Evolutionary conservation across 169 alveolate species (phyloP), one percentile per base, ranked within the genome.

Genomic region (Cryptosporidium bovis): DNA sequence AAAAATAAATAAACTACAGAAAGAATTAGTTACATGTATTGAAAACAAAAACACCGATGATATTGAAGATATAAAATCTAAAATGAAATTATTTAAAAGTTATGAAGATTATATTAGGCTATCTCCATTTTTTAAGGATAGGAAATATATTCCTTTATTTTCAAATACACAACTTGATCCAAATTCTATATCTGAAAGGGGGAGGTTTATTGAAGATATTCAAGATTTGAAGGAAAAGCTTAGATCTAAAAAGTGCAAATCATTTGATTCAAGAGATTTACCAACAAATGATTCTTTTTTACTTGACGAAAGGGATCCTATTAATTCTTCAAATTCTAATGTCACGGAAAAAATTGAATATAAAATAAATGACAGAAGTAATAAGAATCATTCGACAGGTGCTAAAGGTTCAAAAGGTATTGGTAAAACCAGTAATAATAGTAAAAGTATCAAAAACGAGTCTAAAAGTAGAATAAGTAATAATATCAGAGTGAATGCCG

Each of bases 91-190:
- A 24, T 60, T 34, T 15, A 60, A 36, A n/a, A 77, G 33, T 18
- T 77, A 60, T 46, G 65, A 77, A 46, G 87, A 77, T 40, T 77
- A 77, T 29, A 77, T 77, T 10, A 34, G 87, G 34, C 69, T 77
- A 13, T 56, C 36, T 18, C 69, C 69, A 8, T 77, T 60, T 31
- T 77, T 62, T 46, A 77, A 77, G 36, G 65, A 60, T 20, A 77
- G 71, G n/a, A 60, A 48, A 12, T 77, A 77, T 31, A 77, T 77
- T 44, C 87, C 87, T 27, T 50, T 77, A 48, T 77, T 77, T 20
- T 62, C 87, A 16, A 77, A 44, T 44, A 60, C 40, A 31, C 65
- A 77, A 60, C 40, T 77, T 10, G 87, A 77, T 48, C 15, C 58
- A 18, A 53, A 58, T 5, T 36, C 62, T 10, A 29, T 62, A n/a